Evolutionary conservation across 495 filamentous ascomycete genomes (phyloP).

Genomic region (Mycothermus thermophilus): DNA sequence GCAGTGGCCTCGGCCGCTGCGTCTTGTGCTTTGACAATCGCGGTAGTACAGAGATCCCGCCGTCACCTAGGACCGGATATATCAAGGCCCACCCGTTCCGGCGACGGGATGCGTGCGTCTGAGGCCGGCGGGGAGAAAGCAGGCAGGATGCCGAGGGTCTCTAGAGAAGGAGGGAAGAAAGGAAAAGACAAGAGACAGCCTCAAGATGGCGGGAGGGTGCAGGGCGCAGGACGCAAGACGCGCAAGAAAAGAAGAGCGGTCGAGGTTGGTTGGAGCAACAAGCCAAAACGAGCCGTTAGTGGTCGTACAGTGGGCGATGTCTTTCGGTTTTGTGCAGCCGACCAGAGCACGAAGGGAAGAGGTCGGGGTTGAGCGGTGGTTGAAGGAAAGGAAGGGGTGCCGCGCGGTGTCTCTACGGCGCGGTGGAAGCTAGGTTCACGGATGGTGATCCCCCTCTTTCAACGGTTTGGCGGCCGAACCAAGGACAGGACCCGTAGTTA

Average conservation of each 20-base stretch:
- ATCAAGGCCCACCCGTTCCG: slow-evolving; percentile 14
- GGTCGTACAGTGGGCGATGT: slow-evolving; percentile 17
- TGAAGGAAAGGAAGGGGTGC: not conserved
- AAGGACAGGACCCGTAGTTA: too few relatives aligned
- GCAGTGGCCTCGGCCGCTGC: slow-evolving; percentile 7
- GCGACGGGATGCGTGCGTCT: slow-evolving; percentile 2
- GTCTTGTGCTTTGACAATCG: slow-evolving; percentile 6
- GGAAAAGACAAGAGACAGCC: too few relatives aligned
- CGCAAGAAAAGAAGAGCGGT: slow-evolving; percentile 2
- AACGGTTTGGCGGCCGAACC: too few relatives aligned
- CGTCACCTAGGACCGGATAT: slow-evolving; percentile 19
- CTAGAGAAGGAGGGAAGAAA: too few relatives aligned
- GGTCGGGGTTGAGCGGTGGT: slow-evolving; percentile 3
- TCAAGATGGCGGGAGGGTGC: not conserved
- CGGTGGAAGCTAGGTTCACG: not conserved
- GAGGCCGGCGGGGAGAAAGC: slow-evolving; percentile 1
- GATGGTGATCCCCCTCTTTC: too few relatives aligned
- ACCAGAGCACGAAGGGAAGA: slow-evolving; percentile 3
- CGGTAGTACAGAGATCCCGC: slow-evolving; percentile 34
- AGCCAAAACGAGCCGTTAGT: slow-evolving; percentile 7
- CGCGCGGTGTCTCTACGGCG: too few relatives aligned
- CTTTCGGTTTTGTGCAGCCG: slow-evolving; percentile 18
- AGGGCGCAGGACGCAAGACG: slow-evolving; percentile 9
- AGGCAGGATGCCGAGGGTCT: not conserved
- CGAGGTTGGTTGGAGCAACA: slow-evolving; percentile 1